Conservation (phyloP, 495 filamentous ascomycete genomes). For the Neurospora sp. region DNA sequence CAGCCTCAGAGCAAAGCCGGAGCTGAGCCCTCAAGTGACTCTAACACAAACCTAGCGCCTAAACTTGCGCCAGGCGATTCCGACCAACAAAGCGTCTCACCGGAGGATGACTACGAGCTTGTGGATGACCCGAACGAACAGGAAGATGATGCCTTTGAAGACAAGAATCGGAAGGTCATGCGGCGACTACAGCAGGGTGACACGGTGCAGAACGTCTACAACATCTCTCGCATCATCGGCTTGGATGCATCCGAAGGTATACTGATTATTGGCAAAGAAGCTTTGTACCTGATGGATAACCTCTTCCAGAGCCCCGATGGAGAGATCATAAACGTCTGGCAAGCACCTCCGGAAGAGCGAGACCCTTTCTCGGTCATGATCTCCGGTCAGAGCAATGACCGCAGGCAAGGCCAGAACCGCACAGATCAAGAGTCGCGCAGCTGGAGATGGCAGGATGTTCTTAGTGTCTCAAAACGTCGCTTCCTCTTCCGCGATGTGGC, state of each 20-base stretch:
- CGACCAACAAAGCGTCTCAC: slow-evolving; percentile 27
- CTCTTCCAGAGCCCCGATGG: slow-evolving; percentile 91
- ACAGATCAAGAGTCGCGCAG: slow-evolving; percentile 70
- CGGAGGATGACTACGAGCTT: slow-evolving; percentile 89
- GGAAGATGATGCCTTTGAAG: slow-evolving; percentile 81
- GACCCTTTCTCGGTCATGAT: slow-evolving; percentile 95
- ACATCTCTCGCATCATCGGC: slow-evolving; percentile 87
- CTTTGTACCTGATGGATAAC: slow-evolving; percentile 87
- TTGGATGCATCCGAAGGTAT: slow-evolving; percentile 88
- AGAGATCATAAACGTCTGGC: slow-evolving; percentile 91
- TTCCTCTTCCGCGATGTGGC: slow-evolving; percentile 95
- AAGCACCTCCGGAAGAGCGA: slow-evolving; percentile 83
- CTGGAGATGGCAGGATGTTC: slow-evolving; percentile 90
- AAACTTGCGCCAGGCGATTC: background rate
- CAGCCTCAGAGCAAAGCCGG: slow-evolving; percentile 4
- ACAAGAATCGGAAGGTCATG: slow-evolving; percentile 97
- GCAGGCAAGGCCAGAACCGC: slow-evolving; percentile 34
- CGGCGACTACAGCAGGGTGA: slow-evolving; percentile 85
- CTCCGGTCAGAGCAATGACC: slow-evolving; percentile 59
- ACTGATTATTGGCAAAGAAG: slow-evolving; percentile 84
- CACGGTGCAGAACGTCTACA: slow-evolving; percentile 87
- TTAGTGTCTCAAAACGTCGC: slow-evolving; percentile 92
- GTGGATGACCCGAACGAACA: slow-evolving; percentile 71
- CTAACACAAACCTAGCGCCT: background rate
- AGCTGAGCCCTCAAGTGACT: slow-evolving; percentile 7